A percentile compares a stretch with the other conserved stretches of the same genome.
Evolutionary conservation across 1,284 basidiomycete species (phyloP).

Genomic region (Rhodotorula sp.): DNA sequence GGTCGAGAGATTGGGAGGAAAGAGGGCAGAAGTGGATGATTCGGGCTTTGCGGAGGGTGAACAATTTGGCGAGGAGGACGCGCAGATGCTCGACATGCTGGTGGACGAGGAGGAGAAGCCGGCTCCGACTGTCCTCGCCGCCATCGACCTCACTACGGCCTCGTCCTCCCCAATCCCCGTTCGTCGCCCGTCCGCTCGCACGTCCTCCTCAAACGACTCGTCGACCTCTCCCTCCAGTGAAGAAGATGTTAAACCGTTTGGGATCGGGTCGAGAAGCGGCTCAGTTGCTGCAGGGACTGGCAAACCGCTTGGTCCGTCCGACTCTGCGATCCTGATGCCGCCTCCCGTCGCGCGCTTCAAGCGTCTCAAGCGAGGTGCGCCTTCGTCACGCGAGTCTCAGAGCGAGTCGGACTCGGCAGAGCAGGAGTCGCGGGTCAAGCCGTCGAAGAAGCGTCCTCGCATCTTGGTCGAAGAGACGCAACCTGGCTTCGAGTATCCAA

Average conservation of each 20-base stretch:
- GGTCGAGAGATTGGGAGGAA: not conserved
- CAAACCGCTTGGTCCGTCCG: slow-evolving; percentile 6
- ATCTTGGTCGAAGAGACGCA: slow-evolving; percentile 20
- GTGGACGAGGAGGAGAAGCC: not conserved
- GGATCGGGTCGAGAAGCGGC: not conserved
- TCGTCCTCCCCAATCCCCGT: not conserved
- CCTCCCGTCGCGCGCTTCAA: slow-evolving; percentile 10
- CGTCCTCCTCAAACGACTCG: not conserved
- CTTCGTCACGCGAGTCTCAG: not conserved
- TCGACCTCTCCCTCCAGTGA: not conserved
- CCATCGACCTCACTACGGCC: not conserved
- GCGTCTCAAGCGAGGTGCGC: not conserved
- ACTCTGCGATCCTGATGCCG: slow-evolving; percentile 20
- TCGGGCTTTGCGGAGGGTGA: slow-evolving; percentile 24
- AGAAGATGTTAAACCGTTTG: too few species aligned
- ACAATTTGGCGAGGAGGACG: not conserved
- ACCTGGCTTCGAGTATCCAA: not conserved
- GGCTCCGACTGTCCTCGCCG: not conserved
- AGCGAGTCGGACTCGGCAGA: not conserved
- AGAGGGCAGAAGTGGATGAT: slow-evolving; percentile 16
- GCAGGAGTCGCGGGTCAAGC: not conserved
- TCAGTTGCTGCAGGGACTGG: not conserved
- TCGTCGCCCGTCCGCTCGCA: not conserved
- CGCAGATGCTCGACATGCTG: not conserved
- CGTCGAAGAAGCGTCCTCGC: not conserved